Evolutionary conservation across 257 asterid genomes (phyloP).

Genomic region (Nyctanthes arbortristis): DNA sequence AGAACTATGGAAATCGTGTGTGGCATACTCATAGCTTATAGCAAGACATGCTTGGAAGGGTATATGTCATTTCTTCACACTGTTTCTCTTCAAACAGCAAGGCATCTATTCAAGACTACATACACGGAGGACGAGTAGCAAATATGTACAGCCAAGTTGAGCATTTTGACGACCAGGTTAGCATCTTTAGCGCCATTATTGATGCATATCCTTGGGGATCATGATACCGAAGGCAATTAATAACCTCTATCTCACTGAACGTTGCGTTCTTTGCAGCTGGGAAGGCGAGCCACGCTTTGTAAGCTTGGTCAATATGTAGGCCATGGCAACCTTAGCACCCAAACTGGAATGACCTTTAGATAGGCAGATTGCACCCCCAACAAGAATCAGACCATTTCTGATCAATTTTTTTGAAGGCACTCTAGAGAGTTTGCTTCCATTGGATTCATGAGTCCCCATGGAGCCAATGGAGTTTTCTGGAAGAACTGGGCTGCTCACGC

Average conservation of each 20-base stretch:
- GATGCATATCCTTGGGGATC: too few relatives aligned
- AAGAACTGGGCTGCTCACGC: constrained; percentile 18
- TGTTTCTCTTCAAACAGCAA: not conserved
- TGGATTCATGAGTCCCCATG: constrained; percentile 33
- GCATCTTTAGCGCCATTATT: too few relatives aligned
- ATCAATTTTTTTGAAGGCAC: constrained; percentile 55
- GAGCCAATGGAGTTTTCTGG: constrained; percentile 34
- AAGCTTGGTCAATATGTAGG: constrained; percentile 69
- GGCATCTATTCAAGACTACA: not conserved
- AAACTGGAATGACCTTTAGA: constrained; percentile 73
- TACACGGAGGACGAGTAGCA: not conserved
- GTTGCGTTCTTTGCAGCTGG: constrained; percentile 14
- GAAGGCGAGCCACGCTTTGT: constrained; percentile 41
- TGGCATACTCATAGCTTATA: not conserved
- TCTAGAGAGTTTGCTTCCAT: constrained; percentile 35
- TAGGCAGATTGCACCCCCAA: constrained; percentile 77
- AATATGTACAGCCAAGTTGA: constrained; percentile 13
- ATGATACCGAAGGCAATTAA: not conserved
- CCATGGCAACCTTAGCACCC: constrained; percentile 85
- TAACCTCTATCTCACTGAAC: constrained; percentile 1
- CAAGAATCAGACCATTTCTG: constrained; percentile 57
- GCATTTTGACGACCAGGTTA: constrained; percentile 12
- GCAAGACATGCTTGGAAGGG: not conserved
- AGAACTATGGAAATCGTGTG: not conserved
- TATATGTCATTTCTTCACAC: not conserved